Evolutionary conservation across 805 yeast genomes (phyloP), one percentile per base, ranked within the genome.

Genomic region (Metschnikowia kunwiensis): DNA sequence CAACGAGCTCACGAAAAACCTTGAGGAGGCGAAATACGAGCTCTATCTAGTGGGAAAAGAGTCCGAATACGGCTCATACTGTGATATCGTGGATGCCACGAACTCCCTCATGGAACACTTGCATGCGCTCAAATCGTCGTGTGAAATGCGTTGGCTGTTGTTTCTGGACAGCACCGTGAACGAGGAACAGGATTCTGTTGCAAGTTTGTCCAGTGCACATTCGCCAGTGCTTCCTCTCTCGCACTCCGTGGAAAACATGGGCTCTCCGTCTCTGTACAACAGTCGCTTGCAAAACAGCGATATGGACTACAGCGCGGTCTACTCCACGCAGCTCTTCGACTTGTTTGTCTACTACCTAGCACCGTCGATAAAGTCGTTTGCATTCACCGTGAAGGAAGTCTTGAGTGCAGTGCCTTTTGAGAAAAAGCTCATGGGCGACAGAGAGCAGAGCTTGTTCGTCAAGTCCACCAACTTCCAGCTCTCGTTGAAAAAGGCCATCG

Each of bases 291-390:
- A 32, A 9, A 32, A 32, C n/a, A 40, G 52, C 25, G 53, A 27
- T 5, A 41, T 39, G 14, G 52, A 42, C 13, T 53, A 51, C 30
- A 46, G 49, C 14, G 60, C 61, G 9, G 52, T 53, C 2, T 57
- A 55, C 37, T 49, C 68, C 1, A 52, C 54, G 12, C 77, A 79
- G 50, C 61, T 84, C 13, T 82, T 83, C 53, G 80, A 80, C 37
- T 51, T 80, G 23, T 85, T 85, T 54, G 79, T 81, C 1, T 73
- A 72, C 44, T 70, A 82, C 48, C 61, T 85, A 29, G 86, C 88
- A 0, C 93, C 94, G 0, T 79, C 89, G 0, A 68, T 82, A 55
- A 77, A 76, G 51, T 77, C 86, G 1, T 78, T 80, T 46, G 71
- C 78, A 1, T 73, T 72, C 49, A 82, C 88, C 0, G 65, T 84